Conservation (phyloP, 2,329 filamentous ascomycete species). For the Spiromastix sp. region DNA sequence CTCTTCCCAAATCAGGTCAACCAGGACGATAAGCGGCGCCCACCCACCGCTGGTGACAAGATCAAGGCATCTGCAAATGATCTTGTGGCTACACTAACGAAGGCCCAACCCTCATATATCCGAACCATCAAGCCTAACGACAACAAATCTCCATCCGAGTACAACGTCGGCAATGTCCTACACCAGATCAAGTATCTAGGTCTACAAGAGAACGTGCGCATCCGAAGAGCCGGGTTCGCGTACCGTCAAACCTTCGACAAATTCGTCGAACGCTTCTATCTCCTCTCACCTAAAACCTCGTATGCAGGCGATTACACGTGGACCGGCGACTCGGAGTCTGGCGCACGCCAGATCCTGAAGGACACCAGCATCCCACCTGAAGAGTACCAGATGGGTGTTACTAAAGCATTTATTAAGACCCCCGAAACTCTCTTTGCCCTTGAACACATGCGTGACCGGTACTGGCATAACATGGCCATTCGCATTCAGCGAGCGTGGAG, state of each 20-base stretch:
- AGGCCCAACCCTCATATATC: conserved; percentile 94
- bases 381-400: conserved; percentile 94
- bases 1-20: conserved; percentile 91
- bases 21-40: conserved; percentile 87
- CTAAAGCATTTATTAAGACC: conserved; percentile 96
- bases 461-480: conserved; percentile 99
- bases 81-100: conserved; percentile 90
- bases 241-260: conserved; percentile 97
- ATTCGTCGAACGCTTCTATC: conserved; percentile 94
- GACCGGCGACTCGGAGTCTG: conserved; percentile 77
- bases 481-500: conserved; percentile 96
- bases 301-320: conserved; percentile 97
- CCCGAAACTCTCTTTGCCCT: conserved; percentile 93
- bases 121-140: conserved; percentile 99
- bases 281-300: conserved; percentile 85
- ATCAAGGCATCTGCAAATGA: conserved; percentile 93
- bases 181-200: conserved; percentile 99
- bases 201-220: conserved; percentile 98
- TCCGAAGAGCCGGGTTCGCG: conserved; percentile 89
- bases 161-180: conserved; percentile 82
- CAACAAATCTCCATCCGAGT: conserved; percentile 91
- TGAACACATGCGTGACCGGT: conserved; percentile 93
- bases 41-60: conserved; percentile 90
- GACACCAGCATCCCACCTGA: conserved; percentile 92
- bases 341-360: conserved; percentile 84